Base-by-base conservation (phyloP, 106 monocot genomes). In the Narthecium ossifragum region DNA sequence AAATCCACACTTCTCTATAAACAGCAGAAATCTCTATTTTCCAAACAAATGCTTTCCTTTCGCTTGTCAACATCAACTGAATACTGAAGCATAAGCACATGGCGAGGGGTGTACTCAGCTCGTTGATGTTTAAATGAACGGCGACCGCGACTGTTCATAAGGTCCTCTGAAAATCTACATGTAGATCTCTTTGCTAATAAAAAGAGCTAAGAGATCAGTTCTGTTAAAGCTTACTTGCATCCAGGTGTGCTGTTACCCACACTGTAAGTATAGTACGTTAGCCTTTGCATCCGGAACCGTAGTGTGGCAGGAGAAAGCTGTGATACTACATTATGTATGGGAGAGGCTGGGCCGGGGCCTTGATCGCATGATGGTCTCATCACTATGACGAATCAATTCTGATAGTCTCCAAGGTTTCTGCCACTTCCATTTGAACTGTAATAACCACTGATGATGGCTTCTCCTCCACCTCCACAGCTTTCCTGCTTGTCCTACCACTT, bases 361-460 rank as follows among this genome's bases (percentile, higher is more conserved):
- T 17, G 80, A 10, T 59, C 90, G 83, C 61, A 76, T 75, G 60
- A 90, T 76, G 17, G 83, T 90, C 45, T 96, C 78, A 61, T 96
- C 94, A 26, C 75, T 90, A 20, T 84, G 83, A 27, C 86, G 67
- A 32, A 96, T 90, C 62, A 55, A 70, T 67, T 90, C 94, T 28
- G 90, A 86, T 46, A 96, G 47, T 62, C 71, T 90, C 94, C 94
- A 96, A 14, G 94, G 94, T 38, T 96, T 96, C 62, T 96, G 94
- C 94, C 94, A 96, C 55, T 84, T 96, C 94, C 94, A 96, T 32
- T 96, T 96, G 63, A 96, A 96, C 68, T 96, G 90, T 57, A 96
- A 27, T 26, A 90, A 65, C 94, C 94, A 96, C 31, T 86, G 90
- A 63, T 90, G 94, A 62, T 96, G 94, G 34, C 94, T 90, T 31